Percentiles rank a stretch among this genome's conserved stretches.
Evolutionary conservation across 345 rosid species (phyloP).

Genomic region (Pseudoturritis turrita): DNA sequence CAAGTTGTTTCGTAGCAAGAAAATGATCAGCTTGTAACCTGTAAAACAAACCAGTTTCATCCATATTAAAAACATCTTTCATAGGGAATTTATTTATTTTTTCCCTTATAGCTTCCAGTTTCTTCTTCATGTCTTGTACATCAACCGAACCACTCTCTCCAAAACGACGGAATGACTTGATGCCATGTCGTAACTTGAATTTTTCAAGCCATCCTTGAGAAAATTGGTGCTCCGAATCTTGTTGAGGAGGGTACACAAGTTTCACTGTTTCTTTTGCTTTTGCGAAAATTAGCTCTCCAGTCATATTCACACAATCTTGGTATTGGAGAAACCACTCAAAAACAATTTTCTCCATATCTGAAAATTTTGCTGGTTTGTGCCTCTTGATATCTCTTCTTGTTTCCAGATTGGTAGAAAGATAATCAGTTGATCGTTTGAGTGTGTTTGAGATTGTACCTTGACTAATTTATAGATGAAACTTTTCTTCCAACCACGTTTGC

Average conservation of each 20-base stretch:
- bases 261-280: too few relatives aligned
- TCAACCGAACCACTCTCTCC: background rate
- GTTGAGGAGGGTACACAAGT: background rate
- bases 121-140: background rate
- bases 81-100: background rate
- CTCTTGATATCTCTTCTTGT: too few relatives aligned
- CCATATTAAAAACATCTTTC: background rate
- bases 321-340: too few relatives aligned
- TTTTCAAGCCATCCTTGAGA: background rate
- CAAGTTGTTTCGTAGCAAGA: constrained; percentile 1
- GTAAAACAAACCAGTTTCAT: constrained; percentile 1
- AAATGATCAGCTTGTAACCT: constrained; percentile 3
- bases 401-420: too few relatives aligned
- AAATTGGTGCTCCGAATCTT: background rate
- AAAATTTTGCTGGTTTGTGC: too few relatives aligned
- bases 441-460: too few relatives aligned
- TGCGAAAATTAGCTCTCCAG: too few relatives aligned
- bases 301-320: too few relatives aligned
- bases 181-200: background rate
- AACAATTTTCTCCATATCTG: too few relatives aligned
- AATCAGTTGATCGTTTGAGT: too few relatives aligned
- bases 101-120: background rate
- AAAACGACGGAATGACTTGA: background rate
- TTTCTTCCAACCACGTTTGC: too few relatives aligned
- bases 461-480: too few relatives aligned